These are phyloP conservation scores for Coniophora puteana DNA, from an alignment of 1,284 basidiomycete species.

Conservation along the genomic window DNA sequence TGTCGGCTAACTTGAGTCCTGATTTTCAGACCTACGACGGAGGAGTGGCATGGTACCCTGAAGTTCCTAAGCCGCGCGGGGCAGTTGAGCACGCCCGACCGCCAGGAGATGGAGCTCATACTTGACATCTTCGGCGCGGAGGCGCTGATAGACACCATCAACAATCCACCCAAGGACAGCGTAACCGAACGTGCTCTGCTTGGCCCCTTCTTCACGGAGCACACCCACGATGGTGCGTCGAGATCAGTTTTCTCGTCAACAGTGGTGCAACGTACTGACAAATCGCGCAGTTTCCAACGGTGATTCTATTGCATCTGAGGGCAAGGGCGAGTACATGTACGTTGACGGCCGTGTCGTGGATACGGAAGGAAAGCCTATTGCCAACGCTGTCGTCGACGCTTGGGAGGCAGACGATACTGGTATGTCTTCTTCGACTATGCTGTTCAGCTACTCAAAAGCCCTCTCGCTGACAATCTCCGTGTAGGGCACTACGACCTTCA, in stretches of 20 bases:
- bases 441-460: neutral
- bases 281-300: constrained; percentile 49
- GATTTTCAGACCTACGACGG: constrained; percentile 56
- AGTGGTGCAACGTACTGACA: no score
- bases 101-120: constrained; percentile 83
- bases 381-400: constrained; percentile 70
- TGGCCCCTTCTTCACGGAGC: constrained; percentile 83
- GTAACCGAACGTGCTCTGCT: constrained; percentile 77
- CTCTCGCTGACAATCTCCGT: constrained; percentile 3
- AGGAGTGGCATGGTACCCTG: constrained; percentile 85
- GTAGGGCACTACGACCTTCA: constrained; percentile 60
- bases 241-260: neutral
- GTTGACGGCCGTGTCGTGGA: constrained; percentile 70
- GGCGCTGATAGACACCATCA: constrained; percentile 72
- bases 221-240: constrained; percentile 62
- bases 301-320: constrained; percentile 72
- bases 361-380: constrained; percentile 64
- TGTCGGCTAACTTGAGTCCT: neutral
- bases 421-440: constrained; percentile 15
- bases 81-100: constrained; percentile 66
- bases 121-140: constrained; percentile 80
- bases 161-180: constrained; percentile 63
- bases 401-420: constrained; percentile 85
- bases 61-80: constrained; percentile 75
- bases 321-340: constrained; percentile 80